Evolutionary conservation across 1,284 basidiomycete genomes (phyloP), one percentile per base, ranked within the genome.

Genomic region (Sphagnurus paluster): DNA sequence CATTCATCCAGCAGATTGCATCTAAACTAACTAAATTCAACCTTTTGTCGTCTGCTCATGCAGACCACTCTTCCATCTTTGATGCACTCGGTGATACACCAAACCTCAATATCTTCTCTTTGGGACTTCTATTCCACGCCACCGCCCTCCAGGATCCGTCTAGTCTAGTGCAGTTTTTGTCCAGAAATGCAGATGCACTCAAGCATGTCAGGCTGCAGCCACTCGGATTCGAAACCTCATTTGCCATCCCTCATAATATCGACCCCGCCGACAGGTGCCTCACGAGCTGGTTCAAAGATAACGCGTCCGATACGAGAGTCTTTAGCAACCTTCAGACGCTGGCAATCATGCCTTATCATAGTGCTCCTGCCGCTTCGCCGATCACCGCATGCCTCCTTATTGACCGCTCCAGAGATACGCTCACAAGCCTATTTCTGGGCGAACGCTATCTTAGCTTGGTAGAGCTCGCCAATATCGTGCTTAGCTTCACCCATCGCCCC

Each of bases 21-120:
- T 42, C 48, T 1, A 30, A 21, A 13, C 44, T 53, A 10, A 35
- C 36, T n/a, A 39, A 28, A 24, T n/a, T 53, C 17, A 49, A 42
- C 26, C 28, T 53, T 28, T 33, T 44, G 37, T 53, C 51, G 11
- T 39, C 48, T 9, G 47, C 51, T 3, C 26, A 47, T 5, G 48
- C 44, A 2, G 51, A 53, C 39, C 51, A 53, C 42, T 53, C 51
- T 3, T 30, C 16, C 13, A 36, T 53, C 17, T 53, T 53, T 29
- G 24, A 35, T 6, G 28, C 48, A 10, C 37, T 53, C 20, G 48
- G 32, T 26, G 19, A 41, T 23, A 43, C 35, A 16, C 40, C 51
- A 14, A n/a, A 30, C 10, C 48, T 53, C 28, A 39, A 20, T 7
- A 19, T 41, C 10, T 30, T 53, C 8, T 43, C 44, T 3, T 35